Base-by-base conservation (phyloP, 2,329 filamentous ascomycete genomes). In the Sporothrix brasiliensis region DNA sequence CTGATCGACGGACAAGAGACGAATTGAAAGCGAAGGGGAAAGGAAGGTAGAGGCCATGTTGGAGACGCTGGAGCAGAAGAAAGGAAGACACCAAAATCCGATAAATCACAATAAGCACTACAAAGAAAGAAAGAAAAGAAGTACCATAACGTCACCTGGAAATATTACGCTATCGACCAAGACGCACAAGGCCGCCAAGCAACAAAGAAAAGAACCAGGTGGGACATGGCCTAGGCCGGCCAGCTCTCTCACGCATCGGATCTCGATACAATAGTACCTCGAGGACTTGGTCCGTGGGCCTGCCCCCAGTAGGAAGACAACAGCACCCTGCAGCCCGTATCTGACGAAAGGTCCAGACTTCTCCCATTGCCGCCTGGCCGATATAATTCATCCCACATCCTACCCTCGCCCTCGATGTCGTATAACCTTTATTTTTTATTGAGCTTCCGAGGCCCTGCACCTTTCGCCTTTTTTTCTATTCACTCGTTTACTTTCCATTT, bases 391-490 rank as follows among this genome's bases (percentile, higher is more conserved):
- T 54, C 34, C 50, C 49, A 41, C 47, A 30, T 54, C 34, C 50
- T 30, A 41, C 41, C 47, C 39, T 34, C 39, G 27, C 44, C 41
- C 13, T 49, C 52, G 63, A 44, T 66, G 19, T 19, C n/a, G 24
- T 65, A 47, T 52, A 44, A n/a, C 27, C 47, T 49, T 56, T 61
- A 14, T 58, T 68, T 68, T 53, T 39, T 21, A 39, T 53, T 54
- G 21, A 30, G 13, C 34, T 21, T 41, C 49, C 68, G 5, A 27
- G 5, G n/a, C 16, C n/a, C n/a, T 65, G 41, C n/a, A 21, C 50
- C 34, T 69, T 7, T 5, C 41, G 9, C 24, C 4, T 27, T 13
- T 34, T 50, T 10, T 13, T 65, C 24, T 21, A 24, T 30, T 27
- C 41, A 19, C 49, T 67, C 47, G 10, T 41, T 67, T 53, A n/a